Percentiles rank a stretch among this genome's conserved stretches.
Conservation (phyloP, 345 rosid species). For the Rhizophora mangle region DNA sequence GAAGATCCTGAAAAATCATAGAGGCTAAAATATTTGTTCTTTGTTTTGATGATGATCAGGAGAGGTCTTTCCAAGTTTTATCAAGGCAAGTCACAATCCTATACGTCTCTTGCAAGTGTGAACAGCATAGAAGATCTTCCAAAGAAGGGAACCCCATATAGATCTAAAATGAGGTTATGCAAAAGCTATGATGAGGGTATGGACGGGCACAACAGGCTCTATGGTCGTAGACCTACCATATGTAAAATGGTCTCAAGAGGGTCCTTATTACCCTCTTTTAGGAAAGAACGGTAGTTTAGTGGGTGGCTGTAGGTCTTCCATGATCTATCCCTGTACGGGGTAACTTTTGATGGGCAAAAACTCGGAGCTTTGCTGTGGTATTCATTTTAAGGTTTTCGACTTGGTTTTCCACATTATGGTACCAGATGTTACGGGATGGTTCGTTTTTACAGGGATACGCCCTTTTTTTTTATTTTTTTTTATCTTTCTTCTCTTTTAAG, state of each 20-base stretch:
- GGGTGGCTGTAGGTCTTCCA: neutral
- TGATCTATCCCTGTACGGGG: neutral
- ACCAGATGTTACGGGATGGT: too few relatives aligned
- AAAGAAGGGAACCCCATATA: slow-evolving; percentile 34
- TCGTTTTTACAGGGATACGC: too few relatives aligned
- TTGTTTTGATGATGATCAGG: slow-evolving; percentile 25
- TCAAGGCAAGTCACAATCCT: slow-evolving; percentile 55
- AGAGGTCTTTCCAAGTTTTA: slow-evolving; percentile 59
- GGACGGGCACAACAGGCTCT: slow-evolving; percentile 27
- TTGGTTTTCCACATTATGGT: too few relatives aligned
- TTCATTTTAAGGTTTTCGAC: neutral
- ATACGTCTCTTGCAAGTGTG: slow-evolving; percentile 44
- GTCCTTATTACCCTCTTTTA: slow-evolving; percentile 33
- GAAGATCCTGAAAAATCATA: neutral
- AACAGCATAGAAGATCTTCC: slow-evolving; percentile 45
- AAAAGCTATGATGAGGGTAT: slow-evolving; percentile 43
- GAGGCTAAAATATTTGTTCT: neutral
- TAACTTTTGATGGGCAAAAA: neutral
- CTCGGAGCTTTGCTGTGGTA: too few relatives aligned
- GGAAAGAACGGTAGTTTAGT: neutral
- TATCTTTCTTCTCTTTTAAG: too few relatives aligned
- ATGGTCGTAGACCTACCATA: slow-evolving; percentile 42
- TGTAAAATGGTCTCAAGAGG: slow-evolving; percentile 50
- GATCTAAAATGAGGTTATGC: slow-evolving; percentile 44
- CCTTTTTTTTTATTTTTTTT: too few relatives aligned